Base-by-base conservation (phyloP, 1,284 basidiomycete genomes). In the Malassezia japonica region DNA sequence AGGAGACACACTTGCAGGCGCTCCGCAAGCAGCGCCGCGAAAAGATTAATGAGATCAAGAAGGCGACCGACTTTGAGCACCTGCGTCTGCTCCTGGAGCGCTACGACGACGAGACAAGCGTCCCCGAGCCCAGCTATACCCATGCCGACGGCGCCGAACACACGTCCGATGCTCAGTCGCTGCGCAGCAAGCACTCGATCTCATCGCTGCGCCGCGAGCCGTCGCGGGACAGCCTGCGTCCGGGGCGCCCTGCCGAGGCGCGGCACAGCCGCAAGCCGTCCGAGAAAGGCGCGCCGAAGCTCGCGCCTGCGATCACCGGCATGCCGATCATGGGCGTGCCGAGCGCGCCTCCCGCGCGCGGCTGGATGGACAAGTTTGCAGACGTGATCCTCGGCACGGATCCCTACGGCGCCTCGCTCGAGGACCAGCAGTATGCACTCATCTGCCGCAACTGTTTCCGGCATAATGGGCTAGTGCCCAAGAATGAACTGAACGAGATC, bases 31-130 rank as follows among this genome's bases (percentile, higher is more conserved):
- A 85, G 66, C 88, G 91, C 62, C 82, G 86, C 31, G 80, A 80
- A 33, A 91, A 88, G 71, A 81, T 99, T 25, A 91, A 94, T 61
- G 91, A 95, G 67, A 86, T 98, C 64, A 99, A 99, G 78, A 86
- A 88, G 75, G 89, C 87, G 65, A 95, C 90, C 0, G 91, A 92
- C 65, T 99, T 87, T 74, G 89, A 99, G 72, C 82, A 82, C 23
- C 92, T 90, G 15, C 83, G 86, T 45, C 85, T 84, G 64, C 79
- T 99, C 40, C 78, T 99, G 13, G 89, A 95, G 70, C 82, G 83
- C 53, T 96, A 96, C 67, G 92, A 94, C 58, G 40, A 42, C 7
- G 27, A 41, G 16, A 10, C 27, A 13, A 2, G 9, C 23, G 16
- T 16, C 12, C 18, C 38, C 6, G 28, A 40, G 13, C 6, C 13